A percentile compares a stretch with the other conserved stretches of the same genome.
phyloP scores from a whole-genome alignment of 164 flowering plant genomes.

The Vitis amurensis region DNA sequence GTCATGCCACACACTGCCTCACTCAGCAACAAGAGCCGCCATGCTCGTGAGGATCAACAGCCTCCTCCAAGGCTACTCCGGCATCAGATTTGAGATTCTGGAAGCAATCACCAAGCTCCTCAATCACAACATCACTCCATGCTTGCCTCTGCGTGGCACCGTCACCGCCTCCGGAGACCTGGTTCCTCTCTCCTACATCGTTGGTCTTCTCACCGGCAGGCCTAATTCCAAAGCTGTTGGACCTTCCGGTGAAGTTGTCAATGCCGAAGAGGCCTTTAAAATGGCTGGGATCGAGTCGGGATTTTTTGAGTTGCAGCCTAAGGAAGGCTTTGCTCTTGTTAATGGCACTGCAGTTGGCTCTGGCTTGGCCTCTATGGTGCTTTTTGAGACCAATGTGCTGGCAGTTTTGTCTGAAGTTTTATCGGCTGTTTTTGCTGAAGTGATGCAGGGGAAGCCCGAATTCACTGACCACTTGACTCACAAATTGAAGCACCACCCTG shows the following conservation, averaged over 20 bases:
- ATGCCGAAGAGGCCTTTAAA: constrained; percentile 3
- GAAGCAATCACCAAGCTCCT: constrained; percentile 8
- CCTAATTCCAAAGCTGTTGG: constrained; percentile 8
- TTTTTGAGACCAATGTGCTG: constrained; percentile 7
- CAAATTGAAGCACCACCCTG: constrained; percentile 14
- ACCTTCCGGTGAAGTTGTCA: background rate
- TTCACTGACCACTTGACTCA: constrained; percentile 15
- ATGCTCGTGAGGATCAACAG: constrained; percentile 15
- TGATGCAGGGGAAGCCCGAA: constrained; percentile 15
- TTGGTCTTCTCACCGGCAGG: constrained; percentile 10
- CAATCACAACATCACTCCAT: constrained; percentile 10
- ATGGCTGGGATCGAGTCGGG: background rate
- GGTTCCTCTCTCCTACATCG: constrained; percentile 10
- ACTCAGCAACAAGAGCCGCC: constrained; percentile 2
- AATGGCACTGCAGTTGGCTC: constrained; percentile 17
- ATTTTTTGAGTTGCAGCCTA: constrained; percentile 13
- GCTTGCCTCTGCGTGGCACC: constrained; percentile 11
- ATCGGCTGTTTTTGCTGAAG: constrained; percentile 10
- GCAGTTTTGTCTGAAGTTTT: constrained; percentile 5
- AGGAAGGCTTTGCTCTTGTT: constrained; percentile 10
- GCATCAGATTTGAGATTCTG: constrained; percentile 11
- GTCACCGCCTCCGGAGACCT: constrained; percentile 12
- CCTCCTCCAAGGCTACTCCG: constrained; percentile 14
- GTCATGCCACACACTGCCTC: constrained; percentile 11
- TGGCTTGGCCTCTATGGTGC: constrained; percentile 10